Base-by-base conservation (phyloP, 2,329 filamentous ascomycete genomes). In the Aspergillus niger region DNA sequence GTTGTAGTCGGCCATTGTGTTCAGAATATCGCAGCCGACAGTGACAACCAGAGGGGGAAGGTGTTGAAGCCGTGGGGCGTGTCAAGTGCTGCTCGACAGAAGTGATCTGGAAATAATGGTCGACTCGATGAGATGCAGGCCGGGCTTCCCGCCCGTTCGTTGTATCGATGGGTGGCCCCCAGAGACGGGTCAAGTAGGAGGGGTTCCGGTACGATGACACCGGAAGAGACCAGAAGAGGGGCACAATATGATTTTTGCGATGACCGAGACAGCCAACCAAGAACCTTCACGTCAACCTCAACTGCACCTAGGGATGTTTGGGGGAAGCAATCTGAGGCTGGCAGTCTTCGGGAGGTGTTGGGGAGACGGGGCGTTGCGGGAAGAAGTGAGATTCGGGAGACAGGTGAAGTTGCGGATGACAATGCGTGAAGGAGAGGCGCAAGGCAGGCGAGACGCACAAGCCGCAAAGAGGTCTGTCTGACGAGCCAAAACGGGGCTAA, bases 1-100 rank as follows among this genome's bases (percentile, higher is more conserved):
- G 58, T 75, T 73, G 63, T 71, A 76, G 63, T 78, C 73, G 50
- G 74, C 69, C 76, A 78, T 79, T 55, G 59, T 67, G 57, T 48
- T 60, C 44, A 24, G 52, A 32, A 20, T n/a, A 38, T 38, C 24
- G 28, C 24, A 15, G 24, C 10, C 22, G 30, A 55, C n/a, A 39
- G 48, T 50, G 22, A 30, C 32, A 38, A n/a, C 11, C 28, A 51
- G 20, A 13, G n/a, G 41, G 5, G 15, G 36, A 58, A 44, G 30
- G 15, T 38, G 39, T 15, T 52, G 26, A 48, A 15, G 38, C n/a
- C 36, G 47, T 49, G 24, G 36, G 17, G 30, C 11, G 22, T 39
- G 28, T 41, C 26, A 20, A 32, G 28, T 43, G 6, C 11, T 43
- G 52, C n/a, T 55, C 17, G n/a, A n/a, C 8, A 8, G 6, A 26